phyloP scores from a whole-genome alignment of 257 asterid species.

The Handroanthus guayacan region DNA sequence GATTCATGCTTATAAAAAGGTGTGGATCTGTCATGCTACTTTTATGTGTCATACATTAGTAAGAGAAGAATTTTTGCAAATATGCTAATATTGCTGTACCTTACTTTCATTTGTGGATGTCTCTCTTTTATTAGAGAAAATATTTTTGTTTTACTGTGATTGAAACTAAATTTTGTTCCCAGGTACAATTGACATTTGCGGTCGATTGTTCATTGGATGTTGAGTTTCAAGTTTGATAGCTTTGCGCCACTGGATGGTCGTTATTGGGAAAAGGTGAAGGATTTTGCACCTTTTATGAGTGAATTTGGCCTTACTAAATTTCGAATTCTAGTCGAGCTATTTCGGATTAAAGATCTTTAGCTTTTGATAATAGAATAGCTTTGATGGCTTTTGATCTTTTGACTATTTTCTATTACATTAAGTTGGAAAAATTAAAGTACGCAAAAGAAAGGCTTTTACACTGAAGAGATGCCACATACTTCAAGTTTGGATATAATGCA shows the following conservation, averaged over 20 bases:
- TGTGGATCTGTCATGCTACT: background rate
- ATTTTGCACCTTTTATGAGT: constrained; percentile 75
- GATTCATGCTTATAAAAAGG: background rate
- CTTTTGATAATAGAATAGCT: background rate
- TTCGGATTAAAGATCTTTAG: background rate
- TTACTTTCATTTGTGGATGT: background rate
- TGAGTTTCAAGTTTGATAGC: constrained; percentile 66
- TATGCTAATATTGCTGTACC: background rate
- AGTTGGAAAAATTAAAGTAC: background rate
- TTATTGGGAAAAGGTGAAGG: constrained; percentile 86
- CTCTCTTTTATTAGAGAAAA: background rate
- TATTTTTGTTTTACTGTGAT: background rate
- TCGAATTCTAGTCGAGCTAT: constrained; percentile 90
- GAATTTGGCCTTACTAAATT: constrained; percentile 84
- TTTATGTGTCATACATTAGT: background rate
- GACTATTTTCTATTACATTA: no score
- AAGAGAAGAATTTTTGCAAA: background rate
- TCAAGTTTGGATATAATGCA: background rate
- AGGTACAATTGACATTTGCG: no score
- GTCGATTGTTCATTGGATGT: constrained; percentile 21
- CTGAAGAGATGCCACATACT: background rate
- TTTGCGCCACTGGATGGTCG: constrained; percentile 93
- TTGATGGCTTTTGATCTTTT: background rate
- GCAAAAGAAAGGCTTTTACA: constrained; percentile 12
- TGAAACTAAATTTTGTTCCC: background rate